Evolutionary conservation across 768 basidiomycete genomes (phyloP).

Genomic region (Ramaria sp.): DNA sequence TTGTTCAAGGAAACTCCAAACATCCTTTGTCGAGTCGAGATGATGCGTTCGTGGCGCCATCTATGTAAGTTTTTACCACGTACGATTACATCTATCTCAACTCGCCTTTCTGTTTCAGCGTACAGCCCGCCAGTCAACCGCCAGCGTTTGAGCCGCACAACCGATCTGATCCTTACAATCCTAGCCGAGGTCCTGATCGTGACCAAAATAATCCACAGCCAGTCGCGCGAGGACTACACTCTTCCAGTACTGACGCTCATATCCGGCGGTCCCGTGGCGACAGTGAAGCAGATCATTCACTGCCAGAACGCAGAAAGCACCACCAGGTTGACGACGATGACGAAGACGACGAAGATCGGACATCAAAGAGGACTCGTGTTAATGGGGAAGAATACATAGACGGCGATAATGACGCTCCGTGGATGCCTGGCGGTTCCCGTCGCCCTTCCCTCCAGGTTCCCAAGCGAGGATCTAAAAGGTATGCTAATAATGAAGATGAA

Average conservation of each 20-base stretch:
- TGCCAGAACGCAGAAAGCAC: constrained; percentile 14
- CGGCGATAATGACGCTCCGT: constrained; percentile 36
- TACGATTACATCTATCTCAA: neutral
- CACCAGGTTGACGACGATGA: constrained; percentile 27
- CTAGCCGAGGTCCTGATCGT: constrained; percentile 14
- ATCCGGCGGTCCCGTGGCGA: neutral
- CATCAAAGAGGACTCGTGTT: constrained; percentile 43
- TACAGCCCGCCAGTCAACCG: neutral
- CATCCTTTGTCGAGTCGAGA: neutral
- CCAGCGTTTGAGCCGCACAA: constrained; percentile 12
- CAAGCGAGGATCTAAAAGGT: constrained; percentile 42
- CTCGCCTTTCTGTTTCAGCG: neutral
- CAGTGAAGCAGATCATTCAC: neutral
- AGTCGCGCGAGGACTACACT: too few species aligned
- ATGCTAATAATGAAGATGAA: constrained; percentile 33
- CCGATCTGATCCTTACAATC: constrained; percentile 30
- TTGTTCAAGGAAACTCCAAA: neutral
- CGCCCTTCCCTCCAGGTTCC: neutral
- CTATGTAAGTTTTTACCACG: neutral
- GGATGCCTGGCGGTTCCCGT: constrained; percentile 10
- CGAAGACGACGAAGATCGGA: constrained; percentile 18
- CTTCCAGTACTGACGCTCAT: too few species aligned
- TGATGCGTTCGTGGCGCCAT: neutral
- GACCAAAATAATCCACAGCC: too few species aligned
- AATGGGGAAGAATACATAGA: constrained; percentile 38